Conservation (phyloP, 306 rosid genomes). For the Prosopis cineraria region DNA sequence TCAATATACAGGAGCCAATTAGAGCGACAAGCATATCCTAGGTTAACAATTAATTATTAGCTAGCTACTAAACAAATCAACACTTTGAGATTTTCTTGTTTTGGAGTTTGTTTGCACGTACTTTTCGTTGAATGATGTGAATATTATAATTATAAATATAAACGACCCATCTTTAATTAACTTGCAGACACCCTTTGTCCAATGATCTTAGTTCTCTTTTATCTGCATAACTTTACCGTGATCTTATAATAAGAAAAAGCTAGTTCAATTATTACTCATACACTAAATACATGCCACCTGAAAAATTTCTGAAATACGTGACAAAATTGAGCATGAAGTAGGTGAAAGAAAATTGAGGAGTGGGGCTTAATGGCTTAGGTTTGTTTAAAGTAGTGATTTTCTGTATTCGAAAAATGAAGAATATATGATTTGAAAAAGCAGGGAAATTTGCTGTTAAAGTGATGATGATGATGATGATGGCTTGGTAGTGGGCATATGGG, state of each 20-base stretch:
- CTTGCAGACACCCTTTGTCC: too few relatives aligned
- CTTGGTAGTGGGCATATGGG: slow-evolving; percentile 31
- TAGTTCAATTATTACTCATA: background rate
- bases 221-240: too few relatives aligned
- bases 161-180: too few relatives aligned
- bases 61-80: background rate
- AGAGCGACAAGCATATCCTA: background rate
- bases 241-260: too few relatives aligned
- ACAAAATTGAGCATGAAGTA: too few relatives aligned
- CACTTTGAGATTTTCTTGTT: background rate
- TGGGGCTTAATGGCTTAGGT: background rate
- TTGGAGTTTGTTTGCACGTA: background rate
- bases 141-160: too few relatives aligned
- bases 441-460: background rate
- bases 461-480: background rate
- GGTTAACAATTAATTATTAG: background rate
- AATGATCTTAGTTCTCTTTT: too few relatives aligned
- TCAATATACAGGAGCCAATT: background rate
- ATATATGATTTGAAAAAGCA: background rate
- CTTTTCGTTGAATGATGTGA: too few relatives aligned
- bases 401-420: background rate
- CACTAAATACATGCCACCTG: background rate
- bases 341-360: too few relatives aligned
- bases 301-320: background rate
- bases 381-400: background rate